Base-by-base conservation (phyloP, 192 early-diverging fungal genomes). In the Geranomyces variabilis region DNA sequence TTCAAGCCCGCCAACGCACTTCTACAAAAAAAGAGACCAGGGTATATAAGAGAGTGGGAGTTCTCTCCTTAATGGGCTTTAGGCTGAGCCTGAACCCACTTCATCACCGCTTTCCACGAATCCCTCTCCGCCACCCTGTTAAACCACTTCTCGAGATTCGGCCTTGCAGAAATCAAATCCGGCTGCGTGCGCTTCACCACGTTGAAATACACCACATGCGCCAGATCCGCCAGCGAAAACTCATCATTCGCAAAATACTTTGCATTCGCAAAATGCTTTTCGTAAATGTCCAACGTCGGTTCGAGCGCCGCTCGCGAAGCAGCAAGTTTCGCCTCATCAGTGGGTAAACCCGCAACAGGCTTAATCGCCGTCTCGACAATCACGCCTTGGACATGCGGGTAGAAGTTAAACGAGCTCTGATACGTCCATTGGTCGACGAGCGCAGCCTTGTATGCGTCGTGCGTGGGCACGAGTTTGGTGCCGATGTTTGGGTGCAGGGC, bases 381-480 rank as follows among this genome's bases (percentile, higher is more conserved):
- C 5, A 60, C 9, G 5, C 8, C 9, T 9, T 59, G 48, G 5
- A 24, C 43, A 24, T 63, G 46, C 10, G 70, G 70, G 70, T 71
- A 53, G 48, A 63, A 71, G 70, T 71, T 53, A 46, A 33, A 71
- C 17, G 47, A 48, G 29, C 22, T 29, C 14, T 48, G 45, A 26
- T 48, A 29, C 31, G 49, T 73, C 71, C 71, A 81, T 45, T 80
- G 70, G 12, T 83, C 81, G 6, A 80, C 60, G 4, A 76, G 19
- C 12, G 67, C 69, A 29, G 59, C 28, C 44, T 78, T n/a, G 21
- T 75, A 58, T 10, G 47, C 24, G 44, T 78, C 76, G n/a, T n/a
- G n/a, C 13, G 48, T 41, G 30, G 79, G 78, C 14, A 75, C 49
- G 46, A 83, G 67, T 17, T 66, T 4, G 0, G 60, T 64, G 15